Evolutionary conservation across 371 early-diverging fungal genomes (phyloP), one percentile per base, ranked within the genome.

Genomic region (Smittium culicis): DNA sequence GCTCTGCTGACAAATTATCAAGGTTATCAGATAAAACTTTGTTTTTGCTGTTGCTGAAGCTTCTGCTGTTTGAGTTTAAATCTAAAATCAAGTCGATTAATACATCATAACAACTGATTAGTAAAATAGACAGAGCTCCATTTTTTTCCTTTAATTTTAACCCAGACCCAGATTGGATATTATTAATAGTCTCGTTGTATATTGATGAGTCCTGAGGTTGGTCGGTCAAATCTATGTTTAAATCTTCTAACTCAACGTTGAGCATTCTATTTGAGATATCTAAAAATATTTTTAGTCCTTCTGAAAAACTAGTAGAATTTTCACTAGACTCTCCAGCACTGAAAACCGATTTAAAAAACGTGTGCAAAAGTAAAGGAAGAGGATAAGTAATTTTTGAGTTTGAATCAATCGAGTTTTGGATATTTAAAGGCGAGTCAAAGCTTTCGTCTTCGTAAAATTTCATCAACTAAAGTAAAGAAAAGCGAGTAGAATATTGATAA

Each of bases 371-470:
- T 11, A 45, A 20, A 45, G 45, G 45, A 45, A 45, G 20, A 45
- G 45, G 45, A 45, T 45, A 45, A 5, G 20, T 20, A 20, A 45
- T 45, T 45, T 5, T 11, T 11, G 45, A 45, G 20, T 20, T 45
- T 11, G 45, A 45, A 20, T 45, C 20, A 11, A 45, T 11, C 5
- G 45, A 45, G 45, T 45, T 45, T 45, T 45, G 5, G 45, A 45
- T 45, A 5, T 67, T 61, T 11, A 74, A 57, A 3, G 75, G 75
- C 61, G 75, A 72, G 14, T 61, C 67, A 17, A 25, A 24, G 25
- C 31, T 28, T n/a, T 45, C 54, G 54, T 68, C 61, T 30, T 66
- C 30, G 65, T 71, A 70, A 67, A 72, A 71, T 61, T 76, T 76
- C 20, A 45, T n/a, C n/a, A n/a, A n/a, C n/a, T n/a, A n/a, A n/a